Evolutionary conservation across 2,329 filamentous ascomycete genomes (phyloP).

Genomic region (Sporothrix protearum): DNA sequence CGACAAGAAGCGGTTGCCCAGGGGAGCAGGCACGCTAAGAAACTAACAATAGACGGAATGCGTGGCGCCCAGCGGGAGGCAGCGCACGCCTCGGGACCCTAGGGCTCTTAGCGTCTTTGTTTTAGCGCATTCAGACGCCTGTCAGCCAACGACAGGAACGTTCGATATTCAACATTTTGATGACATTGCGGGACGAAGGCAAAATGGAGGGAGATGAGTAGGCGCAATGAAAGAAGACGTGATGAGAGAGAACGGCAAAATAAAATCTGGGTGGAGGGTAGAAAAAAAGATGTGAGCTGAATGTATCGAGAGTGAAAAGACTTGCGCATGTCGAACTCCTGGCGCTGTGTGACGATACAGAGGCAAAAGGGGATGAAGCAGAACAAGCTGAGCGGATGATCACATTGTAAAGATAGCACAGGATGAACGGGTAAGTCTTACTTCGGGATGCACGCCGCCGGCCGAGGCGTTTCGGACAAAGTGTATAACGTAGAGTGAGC

Average conservation of each 20-base stretch:
- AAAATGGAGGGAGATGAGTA: background rate
- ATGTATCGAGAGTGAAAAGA: background rate
- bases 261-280: too few relatives aligned
- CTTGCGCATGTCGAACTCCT: background rate
- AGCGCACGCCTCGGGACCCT: background rate
- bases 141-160: background rate
- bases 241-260: background rate
- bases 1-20: constrained; percentile 26
- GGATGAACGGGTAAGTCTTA: background rate
- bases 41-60: constrained; percentile 19
- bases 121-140: background rate
- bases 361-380: constrained; percentile 1
- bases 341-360: background rate
- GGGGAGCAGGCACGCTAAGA: constrained; percentile 26
- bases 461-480: background rate
- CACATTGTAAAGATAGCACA: background rate
- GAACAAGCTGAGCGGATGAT: background rate
- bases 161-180: background rate
- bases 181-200: background rate
- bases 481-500: background rate
- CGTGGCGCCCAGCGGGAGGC: constrained; percentile 6
- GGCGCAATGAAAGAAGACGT: background rate
- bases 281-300: background rate
- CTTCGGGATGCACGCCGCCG: background rate
- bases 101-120: background rate